Conservation (phyloP, 306 rosid genomes). For the Neltuma alba region DNA sequence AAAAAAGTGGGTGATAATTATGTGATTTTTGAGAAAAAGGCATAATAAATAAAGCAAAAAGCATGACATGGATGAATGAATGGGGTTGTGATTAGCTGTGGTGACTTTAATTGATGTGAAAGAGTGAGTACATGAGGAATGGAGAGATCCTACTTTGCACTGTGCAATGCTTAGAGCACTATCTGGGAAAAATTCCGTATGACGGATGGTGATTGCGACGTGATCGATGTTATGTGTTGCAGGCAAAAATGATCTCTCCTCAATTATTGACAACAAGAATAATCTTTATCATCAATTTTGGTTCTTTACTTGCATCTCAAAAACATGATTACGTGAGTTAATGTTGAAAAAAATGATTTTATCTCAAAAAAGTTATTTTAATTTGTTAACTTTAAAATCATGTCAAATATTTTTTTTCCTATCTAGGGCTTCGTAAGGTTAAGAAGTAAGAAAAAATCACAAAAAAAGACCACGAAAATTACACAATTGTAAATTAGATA, state of each 20-base stretch:
- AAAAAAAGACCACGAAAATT: too few species aligned
- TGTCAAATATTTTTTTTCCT: too few species aligned
- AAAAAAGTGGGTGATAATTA: conserved; percentile 16
- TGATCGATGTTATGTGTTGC: conserved; percentile 26
- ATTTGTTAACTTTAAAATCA: too few species aligned
- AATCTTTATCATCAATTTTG: too few species aligned
- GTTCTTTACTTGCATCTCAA: too few species aligned
- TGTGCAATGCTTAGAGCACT: conserved; percentile 1
- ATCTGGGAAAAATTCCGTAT: conserved; percentile 25
- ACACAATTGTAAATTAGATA: too few species aligned
- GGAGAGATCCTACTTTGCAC: conserved; percentile 26
- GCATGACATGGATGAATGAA: neutral
- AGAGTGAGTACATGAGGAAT: neutral
- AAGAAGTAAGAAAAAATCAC: too few species aligned
- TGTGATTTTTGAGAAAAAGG: conserved; percentile 31
- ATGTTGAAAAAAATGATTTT: too few species aligned
- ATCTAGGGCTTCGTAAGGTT: too few species aligned
- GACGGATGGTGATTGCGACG: conserved; percentile 42
- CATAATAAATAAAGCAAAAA: conserved; percentile 25
- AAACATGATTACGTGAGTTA: too few species aligned
- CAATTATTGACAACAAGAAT: too few species aligned
- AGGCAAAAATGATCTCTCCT: neutral
- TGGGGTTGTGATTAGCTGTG: conserved; percentile 25
- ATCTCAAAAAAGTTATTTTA: too few species aligned
- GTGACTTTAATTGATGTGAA: conserved; percentile 27